Evolutionary conservation across 2,329 filamentous ascomycete genomes (phyloP).

Genomic region (Scolecobasidium constrictum): DNA sequence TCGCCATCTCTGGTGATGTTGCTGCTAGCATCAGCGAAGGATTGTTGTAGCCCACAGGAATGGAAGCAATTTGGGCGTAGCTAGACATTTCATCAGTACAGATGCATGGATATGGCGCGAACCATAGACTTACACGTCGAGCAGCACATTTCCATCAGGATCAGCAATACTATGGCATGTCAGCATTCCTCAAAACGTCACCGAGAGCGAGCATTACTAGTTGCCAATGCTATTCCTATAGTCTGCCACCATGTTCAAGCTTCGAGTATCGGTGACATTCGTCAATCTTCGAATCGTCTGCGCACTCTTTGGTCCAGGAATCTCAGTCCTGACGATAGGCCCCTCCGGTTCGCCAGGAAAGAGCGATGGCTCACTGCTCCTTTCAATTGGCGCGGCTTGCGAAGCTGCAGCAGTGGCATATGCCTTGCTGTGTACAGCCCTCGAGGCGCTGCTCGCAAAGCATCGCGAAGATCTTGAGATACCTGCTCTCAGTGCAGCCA

Average conservation of each 20-base stretch:
- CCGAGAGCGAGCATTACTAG: too few relatives aligned
- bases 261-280: slow-evolving; percentile 75
- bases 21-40: slow-evolving; percentile 60
- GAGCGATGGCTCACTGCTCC: slow-evolving; percentile 16
- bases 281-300: slow-evolving; percentile 59
- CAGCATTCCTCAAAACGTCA: too few relatives aligned
- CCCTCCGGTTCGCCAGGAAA: slow-evolving; percentile 48
- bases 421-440: too few relatives aligned
- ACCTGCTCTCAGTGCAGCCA: too few relatives aligned
- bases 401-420: background rate
- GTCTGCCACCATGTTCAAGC: slow-evolving; percentile 52
- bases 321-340: slow-evolving; percentile 45
- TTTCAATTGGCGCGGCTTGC: background rate
- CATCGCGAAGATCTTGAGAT: too few relatives aligned
- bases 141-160: slow-evolving; percentile 57
- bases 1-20: slow-evolving; percentile 66
- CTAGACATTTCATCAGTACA: slow-evolving; percentile 27
- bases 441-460: too few relatives aligned
- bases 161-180: slow-evolving; percentile 49
- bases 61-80: slow-evolving; percentile 87
- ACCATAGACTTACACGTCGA: slow-evolving; percentile 57
- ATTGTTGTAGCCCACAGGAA: slow-evolving; percentile 90
- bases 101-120: background rate
- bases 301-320: slow-evolving; percentile 68
- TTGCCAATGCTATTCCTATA: slow-evolving; percentile 48